Conservation (phyloP, 225 moss, liverwort and hornwort genomes). For the Straminergon stramineum region DNA sequence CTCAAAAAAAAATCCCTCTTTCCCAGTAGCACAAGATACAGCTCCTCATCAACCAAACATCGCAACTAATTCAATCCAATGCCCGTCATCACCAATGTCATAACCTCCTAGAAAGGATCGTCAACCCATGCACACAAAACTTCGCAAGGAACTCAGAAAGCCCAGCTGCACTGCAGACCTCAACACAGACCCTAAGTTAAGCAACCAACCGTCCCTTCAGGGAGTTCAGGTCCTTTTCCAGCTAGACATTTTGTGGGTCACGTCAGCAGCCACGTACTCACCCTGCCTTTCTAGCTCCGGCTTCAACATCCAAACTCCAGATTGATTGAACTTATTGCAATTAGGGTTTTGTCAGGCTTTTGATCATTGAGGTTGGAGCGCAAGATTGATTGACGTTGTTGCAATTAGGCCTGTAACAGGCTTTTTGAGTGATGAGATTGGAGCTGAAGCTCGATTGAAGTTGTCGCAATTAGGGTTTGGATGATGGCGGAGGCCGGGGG, state of each 20-base stretch:
- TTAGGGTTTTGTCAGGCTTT: not conserved
- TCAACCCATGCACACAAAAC: not conserved
- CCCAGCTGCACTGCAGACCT: not conserved
- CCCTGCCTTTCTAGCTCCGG: not conserved
- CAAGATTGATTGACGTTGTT: not conserved
- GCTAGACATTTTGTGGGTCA: not conserved
- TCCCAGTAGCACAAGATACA: not conserved
- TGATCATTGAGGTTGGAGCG: not conserved
- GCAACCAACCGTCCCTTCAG: constrained; percentile 4
- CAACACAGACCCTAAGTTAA: constrained; percentile 21
- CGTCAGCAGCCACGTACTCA: constrained; percentile 11
- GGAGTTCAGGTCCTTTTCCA: not conserved
- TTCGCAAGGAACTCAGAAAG: not conserved
- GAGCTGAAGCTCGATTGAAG: not conserved
- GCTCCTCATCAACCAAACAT: constrained; percentile 6
- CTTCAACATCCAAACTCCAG: not conserved
- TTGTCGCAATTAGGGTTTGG: constrained; percentile 12
- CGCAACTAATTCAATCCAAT: not conserved
- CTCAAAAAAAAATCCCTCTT: not conserved
- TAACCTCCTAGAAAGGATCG: not conserved
- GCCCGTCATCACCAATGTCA: not conserved
- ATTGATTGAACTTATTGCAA: not conserved
- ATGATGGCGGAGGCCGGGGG: constrained; percentile 19
- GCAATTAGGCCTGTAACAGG: not conserved
- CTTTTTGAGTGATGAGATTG: not conserved